These are phyloP conservation scores for Kodamaea alishanica DNA, from an alignment of 1,139 yeast genomes.

Conservation along the genomic window DNA sequence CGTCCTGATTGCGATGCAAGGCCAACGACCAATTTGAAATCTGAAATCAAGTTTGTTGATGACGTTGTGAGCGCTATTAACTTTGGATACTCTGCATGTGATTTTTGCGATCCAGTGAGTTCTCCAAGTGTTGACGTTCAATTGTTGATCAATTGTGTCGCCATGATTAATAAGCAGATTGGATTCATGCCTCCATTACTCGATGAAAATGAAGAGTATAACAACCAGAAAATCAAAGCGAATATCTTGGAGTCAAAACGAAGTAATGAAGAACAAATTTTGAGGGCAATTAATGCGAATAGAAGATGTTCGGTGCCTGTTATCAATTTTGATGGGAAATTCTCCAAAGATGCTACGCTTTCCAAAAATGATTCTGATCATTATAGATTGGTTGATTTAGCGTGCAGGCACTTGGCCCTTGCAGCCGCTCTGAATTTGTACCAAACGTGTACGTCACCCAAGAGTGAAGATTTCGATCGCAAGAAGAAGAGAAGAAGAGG, in stretches of 20 bases:
- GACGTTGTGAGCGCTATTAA: conserved; percentile 40
- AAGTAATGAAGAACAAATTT: conserved; percentile 26
- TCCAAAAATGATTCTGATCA: conserved; percentile 66
- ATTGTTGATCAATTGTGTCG: conserved; percentile 57
- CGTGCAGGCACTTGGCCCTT: conserved; percentile 78
- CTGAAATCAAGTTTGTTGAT: conserved; percentile 44
- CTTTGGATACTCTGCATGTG: conserved; percentile 51
- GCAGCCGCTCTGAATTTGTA: conserved; percentile 64
- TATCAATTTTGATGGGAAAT: conserved; percentile 22
- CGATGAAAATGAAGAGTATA: conserved; percentile 45
- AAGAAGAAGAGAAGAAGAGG: conserved; percentile 70
- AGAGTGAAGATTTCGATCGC: conserved; percentile 11
- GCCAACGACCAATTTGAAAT: conserved; percentile 40
- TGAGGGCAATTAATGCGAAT: conserved; percentile 21
- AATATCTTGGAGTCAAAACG: conserved; percentile 32
- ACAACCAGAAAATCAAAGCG: conserved; percentile 37
- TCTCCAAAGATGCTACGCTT: conserved; percentile 28
- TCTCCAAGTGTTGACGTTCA: conserved; percentile 46
- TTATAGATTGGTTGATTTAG: conserved; percentile 67
- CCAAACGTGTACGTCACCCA: conserved; percentile 18
- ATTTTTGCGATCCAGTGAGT: conserved; percentile 45
- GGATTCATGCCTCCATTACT: conserved; percentile 54
- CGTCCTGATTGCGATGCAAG: conserved; percentile 67
- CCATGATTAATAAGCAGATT: conserved; percentile 51
- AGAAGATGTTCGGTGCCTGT: conserved; percentile 31